These are phyloP conservation scores for Vanilla planifolia DNA, from an alignment of 106 monocot species.

Conservation along the genomic window DNA sequence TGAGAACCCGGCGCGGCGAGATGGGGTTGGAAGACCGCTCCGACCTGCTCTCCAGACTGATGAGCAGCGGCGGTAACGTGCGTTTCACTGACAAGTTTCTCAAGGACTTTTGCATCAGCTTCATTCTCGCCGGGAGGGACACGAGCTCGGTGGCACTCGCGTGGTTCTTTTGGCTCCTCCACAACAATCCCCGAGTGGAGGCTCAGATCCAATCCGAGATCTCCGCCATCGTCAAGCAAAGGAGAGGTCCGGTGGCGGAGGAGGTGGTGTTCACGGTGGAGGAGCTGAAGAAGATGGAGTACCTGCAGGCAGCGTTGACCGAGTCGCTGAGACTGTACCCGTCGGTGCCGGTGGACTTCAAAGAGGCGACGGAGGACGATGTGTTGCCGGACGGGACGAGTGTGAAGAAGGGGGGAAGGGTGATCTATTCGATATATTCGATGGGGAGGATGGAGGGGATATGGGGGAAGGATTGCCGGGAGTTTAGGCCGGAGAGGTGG, in stretches of 20 bases:
- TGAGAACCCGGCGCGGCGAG: constrained; percentile 41
- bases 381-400: constrained; percentile 61
- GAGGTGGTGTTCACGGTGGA: constrained; percentile 31
- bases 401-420: constrained; percentile 50
- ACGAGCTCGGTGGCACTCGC: constrained; percentile 85
- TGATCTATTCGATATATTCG: constrained; percentile 76
- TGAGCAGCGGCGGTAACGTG: constrained; percentile 11
- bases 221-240: constrained; percentile 9
- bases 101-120: constrained; percentile 92
- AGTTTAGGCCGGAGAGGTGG: constrained; percentile 91
- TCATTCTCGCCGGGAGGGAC: constrained; percentile 87
- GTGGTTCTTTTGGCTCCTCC: constrained; percentile 96
- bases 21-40: constrained; percentile 15
- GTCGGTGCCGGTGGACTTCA: constrained; percentile 84
- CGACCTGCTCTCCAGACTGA: constrained; percentile 70
- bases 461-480: constrained; percentile 85
- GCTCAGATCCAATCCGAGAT: constrained; percentile 48
- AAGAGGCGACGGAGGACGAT: constrained; percentile 66
- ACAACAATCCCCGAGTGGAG: constrained; percentile 46
- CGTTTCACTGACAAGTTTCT: constrained; percentile 60
- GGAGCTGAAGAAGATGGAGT: constrained; percentile 68
- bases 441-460: constrained; percentile 62
- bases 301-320: constrained; percentile 76
- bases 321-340: constrained; percentile 88
- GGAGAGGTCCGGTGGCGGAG: neutral